Percentiles rank a stretch among this genome's conserved stretches.
Conservation (phyloP, 495 filamentous ascomycete genomes). For the Pyrenopolyporus hunteri region DNA sequence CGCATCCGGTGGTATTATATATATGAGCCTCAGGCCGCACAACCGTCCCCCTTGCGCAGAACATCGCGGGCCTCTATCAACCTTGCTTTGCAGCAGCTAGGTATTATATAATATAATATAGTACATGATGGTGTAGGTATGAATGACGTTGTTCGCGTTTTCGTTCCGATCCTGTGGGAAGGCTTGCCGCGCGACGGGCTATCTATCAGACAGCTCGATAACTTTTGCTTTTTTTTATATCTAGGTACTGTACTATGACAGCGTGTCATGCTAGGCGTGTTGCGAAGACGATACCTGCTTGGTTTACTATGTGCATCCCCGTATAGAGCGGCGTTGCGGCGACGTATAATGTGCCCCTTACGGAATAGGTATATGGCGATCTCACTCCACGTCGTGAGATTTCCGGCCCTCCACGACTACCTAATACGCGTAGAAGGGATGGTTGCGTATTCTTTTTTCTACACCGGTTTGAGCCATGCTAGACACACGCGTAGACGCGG, state of each 20-base stretch:
- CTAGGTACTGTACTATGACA: background rate
- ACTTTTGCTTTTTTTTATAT: background rate
- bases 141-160: conserved; percentile 20
- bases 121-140: too few relatives aligned
- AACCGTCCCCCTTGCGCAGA: conserved; percentile 8
- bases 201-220: background rate
- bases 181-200: conserved; percentile 26
- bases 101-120: too few relatives aligned
- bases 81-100: too few relatives aligned
- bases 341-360: background rate
- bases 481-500: conserved; percentile 20
- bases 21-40: conserved; percentile 28
- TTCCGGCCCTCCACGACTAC: conserved; percentile 7
- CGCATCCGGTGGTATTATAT: conserved; percentile 24
- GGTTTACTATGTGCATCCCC: background rate
- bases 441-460: conserved; percentile 4
- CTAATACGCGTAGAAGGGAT: background rate
- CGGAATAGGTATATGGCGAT: background rate
- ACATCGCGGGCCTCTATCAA: too few relatives aligned
- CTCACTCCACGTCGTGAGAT: conserved; percentile 11
- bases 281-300: background rate
- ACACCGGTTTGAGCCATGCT: conserved; percentile 5
- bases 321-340: background rate
- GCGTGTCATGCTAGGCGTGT: background rate
- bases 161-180: conserved; percentile 37